Percentiles rank a stretch among this genome's conserved stretches.
phyloP scores from a whole-genome alignment of 1,284 basidiomycete genomes.

The Heterobasidion annosum region DNA sequence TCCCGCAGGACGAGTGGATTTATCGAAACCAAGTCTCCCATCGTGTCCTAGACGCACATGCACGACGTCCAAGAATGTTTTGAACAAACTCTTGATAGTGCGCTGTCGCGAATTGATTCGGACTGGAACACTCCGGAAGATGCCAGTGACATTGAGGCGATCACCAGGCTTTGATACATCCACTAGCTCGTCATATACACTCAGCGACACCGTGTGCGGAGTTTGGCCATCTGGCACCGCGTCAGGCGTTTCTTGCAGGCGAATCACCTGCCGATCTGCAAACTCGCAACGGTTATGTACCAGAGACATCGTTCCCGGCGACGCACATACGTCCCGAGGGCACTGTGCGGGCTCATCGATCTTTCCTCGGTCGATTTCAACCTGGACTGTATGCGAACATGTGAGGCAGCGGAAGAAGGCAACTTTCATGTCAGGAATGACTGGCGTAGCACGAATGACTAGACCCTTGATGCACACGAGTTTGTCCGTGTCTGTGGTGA shows the following conservation, averaged over 20 bases:
- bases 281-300: constrained; percentile 98
- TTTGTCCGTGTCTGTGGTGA: constrained; percentile 81
- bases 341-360: constrained; percentile 91
- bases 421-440: constrained; percentile 98
- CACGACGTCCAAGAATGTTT: constrained; percentile 94
- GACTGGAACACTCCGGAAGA: constrained; percentile 92
- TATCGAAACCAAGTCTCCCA: constrained; percentile 73
- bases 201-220: constrained; percentile 92
- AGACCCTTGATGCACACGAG: constrained; percentile 93
- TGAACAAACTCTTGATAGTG: constrained; percentile 91
- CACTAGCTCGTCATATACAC: constrained; percentile 95
- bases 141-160: constrained; percentile 84
- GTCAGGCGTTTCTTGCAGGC: constrained; percentile 96
- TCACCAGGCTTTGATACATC: constrained; percentile 95
- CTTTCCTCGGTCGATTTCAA: constrained; percentile 93
- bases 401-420: constrained; percentile 98
- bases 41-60: constrained; percentile 78
- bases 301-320: constrained; percentile 85
- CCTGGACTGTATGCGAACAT: constrained; percentile 91
- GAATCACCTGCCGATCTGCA: constrained; percentile 90
- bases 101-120: constrained; percentile 89
- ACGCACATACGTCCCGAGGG: constrained; percentile 86
- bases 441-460: constrained; percentile 94
- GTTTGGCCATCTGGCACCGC: constrained; percentile 98
- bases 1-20: constrained; percentile 67